Evolutionary conservation across 225 moss, liverwort and hornwort species (phyloP), one percentile per base, ranked within the genome.

Genomic region (Marchantia polymorpha): DNA sequence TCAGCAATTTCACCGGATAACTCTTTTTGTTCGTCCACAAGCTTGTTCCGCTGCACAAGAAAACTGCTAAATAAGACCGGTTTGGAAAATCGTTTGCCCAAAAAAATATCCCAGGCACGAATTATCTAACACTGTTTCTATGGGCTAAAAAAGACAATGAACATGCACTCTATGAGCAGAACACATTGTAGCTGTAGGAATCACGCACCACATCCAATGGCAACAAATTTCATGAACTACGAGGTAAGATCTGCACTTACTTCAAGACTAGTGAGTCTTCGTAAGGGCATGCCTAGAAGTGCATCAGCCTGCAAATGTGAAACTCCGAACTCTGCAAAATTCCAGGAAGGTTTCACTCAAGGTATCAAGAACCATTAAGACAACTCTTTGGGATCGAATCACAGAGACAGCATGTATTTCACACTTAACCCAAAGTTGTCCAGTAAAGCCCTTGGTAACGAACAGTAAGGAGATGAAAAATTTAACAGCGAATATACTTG

Each of bases 181-280:
- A 58, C 17, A 39, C 5, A 20, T 4, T 58, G 58, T 20, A 58
- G 58, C 58, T 58, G 20, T 12, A 58, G 0, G 12, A 58, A 56
- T 12, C 1, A 64, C 2, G 29, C 29, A 65, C 29, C 65, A 65
- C 27, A 65, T 12, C 27, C 26, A 29, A 3, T 58, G 12, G 7
- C 17, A 29, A 12, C 5, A 2, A 39, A 39, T 5, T 5, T 39
- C 39, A 39, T 39, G 39, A 39, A 2, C 39, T 29, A 30, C 10
- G 54, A 29, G 25, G 51, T 0, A 54, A 16, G 23, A 12, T 10
- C 22, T 19, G 1, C 26, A 77, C 81, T 61, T 88, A 92, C 93
- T 91, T 97, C 96, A 78, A 97, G 87, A 76, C 91, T 90, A 83
- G 96, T 97, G 10, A 97, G 90, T 80, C 96, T 91, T 68, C 96